Evolutionary conservation across 345 rosid species (phyloP), one percentile per base, ranked within the genome.

Genomic region (Pistacia integerrima): DNA sequence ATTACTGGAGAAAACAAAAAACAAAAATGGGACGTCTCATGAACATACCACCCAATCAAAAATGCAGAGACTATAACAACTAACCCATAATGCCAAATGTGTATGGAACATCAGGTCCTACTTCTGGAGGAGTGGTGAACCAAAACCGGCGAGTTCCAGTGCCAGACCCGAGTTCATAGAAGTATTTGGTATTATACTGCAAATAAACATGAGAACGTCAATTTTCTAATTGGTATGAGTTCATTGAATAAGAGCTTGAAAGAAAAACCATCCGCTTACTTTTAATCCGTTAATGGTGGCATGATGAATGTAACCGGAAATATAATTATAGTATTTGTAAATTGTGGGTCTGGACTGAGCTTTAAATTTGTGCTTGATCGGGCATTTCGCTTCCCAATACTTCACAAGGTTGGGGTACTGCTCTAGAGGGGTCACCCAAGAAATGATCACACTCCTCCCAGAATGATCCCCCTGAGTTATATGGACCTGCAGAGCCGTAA

Each of bases 231-330:
- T 22, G 20, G 11, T 58, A n/a, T 5, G 62, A 18, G 62, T 20
- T 20, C 33, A 51, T 17, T 4, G 12, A 25, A 14, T 11, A 54
- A 2, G 4, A 20, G 1, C 18, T 22, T 2, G 28, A 65, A 36
- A 54, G 14, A 35, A 38, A 25, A 6, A 16, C 17, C 18, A 38
- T 11, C 55, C 25, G 52, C 11, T 33, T 2, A 84, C 87, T 75
- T 84, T 57, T 67, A 84, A 69, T 41, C 55, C 57, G 8, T 69
- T 65, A 38, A 84, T 69, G 75, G 79, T 84, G 55, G 80, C 77
- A 59, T 84, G 87, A 66, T 84, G 87, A 62, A 84, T 81, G 77
- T 52, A 79, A 16, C 87, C 87, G 60, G 87, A 81, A 46, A 76
- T 52, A 65, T 84, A 84, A 63, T 62, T 71, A 56, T 57, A 81